These are phyloP conservation scores for Apiospora aurea DNA, from an alignment of 2,329 filamentous ascomycete species.

Conservation along the genomic window DNA sequence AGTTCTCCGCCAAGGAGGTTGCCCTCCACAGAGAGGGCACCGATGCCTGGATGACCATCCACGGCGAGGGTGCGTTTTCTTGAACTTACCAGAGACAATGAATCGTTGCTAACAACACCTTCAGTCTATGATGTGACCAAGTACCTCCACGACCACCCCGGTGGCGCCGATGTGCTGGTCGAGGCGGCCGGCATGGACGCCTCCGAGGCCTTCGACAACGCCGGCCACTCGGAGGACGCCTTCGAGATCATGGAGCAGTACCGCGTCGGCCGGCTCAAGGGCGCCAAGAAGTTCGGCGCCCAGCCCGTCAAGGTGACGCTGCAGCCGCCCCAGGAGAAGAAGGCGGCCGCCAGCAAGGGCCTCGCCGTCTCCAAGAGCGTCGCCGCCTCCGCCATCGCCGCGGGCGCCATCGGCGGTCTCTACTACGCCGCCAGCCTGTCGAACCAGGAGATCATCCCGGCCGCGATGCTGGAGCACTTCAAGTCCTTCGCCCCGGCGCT, in stretches of 20 bases:
- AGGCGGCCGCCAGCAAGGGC: slow-evolving; percentile 25
- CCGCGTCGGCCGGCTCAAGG: slow-evolving; percentile 47
- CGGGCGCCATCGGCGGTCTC: slow-evolving; percentile 28
- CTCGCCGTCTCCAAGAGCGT: slow-evolving; percentile 20
- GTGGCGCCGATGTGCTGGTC: slow-evolving; percentile 78
- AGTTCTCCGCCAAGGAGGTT: slow-evolving; percentile 50
- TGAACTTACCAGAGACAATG: neutral
- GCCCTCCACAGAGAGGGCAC: slow-evolving; percentile 55
- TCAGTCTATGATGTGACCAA: slow-evolving; percentile 65
- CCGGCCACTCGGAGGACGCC: slow-evolving; percentile 76
- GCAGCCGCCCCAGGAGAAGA: slow-evolving; percentile 25
- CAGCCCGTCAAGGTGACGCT: slow-evolving; percentile 36
- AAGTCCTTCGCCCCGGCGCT: slow-evolving; percentile 23
- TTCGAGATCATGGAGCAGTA: slow-evolving; percentile 50
- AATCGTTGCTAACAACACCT: slow-evolving; percentile 11
- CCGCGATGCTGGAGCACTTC: slow-evolving; percentile 16
- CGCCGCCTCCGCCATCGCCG: slow-evolving; percentile 11
- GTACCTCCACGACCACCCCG: slow-evolving; percentile 68
- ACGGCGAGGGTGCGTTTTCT: slow-evolving; percentile 55
- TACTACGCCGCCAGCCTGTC: slow-evolving; percentile 30
- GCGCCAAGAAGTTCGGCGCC: slow-evolving; percentile 34
- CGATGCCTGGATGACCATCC: slow-evolving; percentile 63
- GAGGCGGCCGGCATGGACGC: slow-evolving; percentile 82
- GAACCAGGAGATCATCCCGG: slow-evolving; percentile 11
- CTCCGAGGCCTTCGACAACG: slow-evolving; percentile 82